These are phyloP conservation scores for Solanum pennellii DNA, from an alignment of 257 asterid species.

Conservation along the genomic window DNA sequence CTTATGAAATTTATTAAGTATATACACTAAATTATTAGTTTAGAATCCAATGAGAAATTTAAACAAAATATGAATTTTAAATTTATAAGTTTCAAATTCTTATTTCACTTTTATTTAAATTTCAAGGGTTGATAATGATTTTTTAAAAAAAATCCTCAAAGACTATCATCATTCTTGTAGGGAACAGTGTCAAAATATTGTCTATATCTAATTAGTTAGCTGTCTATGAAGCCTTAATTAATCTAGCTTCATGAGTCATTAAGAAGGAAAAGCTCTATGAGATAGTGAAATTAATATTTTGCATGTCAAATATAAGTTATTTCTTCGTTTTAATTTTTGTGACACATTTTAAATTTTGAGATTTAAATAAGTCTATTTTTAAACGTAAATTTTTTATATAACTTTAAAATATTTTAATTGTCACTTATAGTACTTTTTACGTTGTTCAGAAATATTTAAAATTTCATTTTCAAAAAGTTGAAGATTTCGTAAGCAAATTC, in stretches of 20 bases:
- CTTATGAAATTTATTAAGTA: no score
- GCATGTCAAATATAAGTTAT: background rate
- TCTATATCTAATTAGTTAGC: background rate
- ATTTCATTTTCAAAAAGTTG: no score
- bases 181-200: background rate
- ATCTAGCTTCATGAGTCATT: background rate
- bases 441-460: background rate
- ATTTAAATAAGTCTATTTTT: no score
- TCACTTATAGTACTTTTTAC: background rate
- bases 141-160: background rate
- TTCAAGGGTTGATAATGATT: background rate
- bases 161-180: background rate
- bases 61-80: no score
- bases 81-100: background rate
- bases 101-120: background rate
- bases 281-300: background rate
- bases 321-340: no score
- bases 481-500: background rate
- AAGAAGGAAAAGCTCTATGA: background rate
- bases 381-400: fast-evolving
- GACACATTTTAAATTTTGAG: background rate
- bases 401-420: no score
- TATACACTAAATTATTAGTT: no score
- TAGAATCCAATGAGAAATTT: background rate
- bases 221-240: background rate